These are phyloP conservation scores for Sutorius australiensis DNA, from an alignment of 768 basidiomycete species.

Conservation along the genomic window DNA sequence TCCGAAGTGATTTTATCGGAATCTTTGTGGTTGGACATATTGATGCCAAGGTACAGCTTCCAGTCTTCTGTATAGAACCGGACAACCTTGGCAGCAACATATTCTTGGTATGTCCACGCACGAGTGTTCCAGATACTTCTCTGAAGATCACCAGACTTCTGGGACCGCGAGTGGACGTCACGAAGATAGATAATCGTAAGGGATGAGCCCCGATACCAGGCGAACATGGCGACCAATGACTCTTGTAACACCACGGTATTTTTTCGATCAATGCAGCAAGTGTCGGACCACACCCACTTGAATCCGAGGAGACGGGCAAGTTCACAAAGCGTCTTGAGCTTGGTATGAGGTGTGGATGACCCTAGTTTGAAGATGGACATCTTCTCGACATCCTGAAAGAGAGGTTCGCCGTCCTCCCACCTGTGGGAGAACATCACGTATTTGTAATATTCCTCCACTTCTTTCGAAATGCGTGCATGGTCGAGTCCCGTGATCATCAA, in stretches of 20 bases:
- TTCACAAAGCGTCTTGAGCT: constrained; percentile 6
- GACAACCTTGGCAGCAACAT: constrained; percentile 7
- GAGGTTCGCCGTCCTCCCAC: constrained; percentile 7
- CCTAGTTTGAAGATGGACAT: constrained; percentile 7
- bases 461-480: neutral
- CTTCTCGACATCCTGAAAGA: neutral
- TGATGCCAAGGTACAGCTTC: constrained; percentile 8
- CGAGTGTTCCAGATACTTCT: constrained; percentile 16
- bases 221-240: constrained; percentile 15
- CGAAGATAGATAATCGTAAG: constrained; percentile 14
- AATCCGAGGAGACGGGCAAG: constrained; percentile 2
- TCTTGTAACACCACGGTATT: constrained; percentile 7
- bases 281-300: constrained; percentile 17
- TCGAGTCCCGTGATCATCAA: constrained; percentile 4
- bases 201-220: constrained; percentile 8
- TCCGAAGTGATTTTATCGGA: constrained; percentile 4
- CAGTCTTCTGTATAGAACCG: constrained; percentile 16
- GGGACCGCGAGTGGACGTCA: neutral
- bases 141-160: neutral
- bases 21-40: constrained; percentile 4
- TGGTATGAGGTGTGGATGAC: neutral
- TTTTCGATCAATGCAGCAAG: constrained; percentile 5
- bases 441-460: constrained; percentile 5
- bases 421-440: constrained; percentile 13
- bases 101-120: constrained; percentile 10